Conservation (phyloP, 768 basidiomycete species). For the Pulveroboletus sp. region DNA sequence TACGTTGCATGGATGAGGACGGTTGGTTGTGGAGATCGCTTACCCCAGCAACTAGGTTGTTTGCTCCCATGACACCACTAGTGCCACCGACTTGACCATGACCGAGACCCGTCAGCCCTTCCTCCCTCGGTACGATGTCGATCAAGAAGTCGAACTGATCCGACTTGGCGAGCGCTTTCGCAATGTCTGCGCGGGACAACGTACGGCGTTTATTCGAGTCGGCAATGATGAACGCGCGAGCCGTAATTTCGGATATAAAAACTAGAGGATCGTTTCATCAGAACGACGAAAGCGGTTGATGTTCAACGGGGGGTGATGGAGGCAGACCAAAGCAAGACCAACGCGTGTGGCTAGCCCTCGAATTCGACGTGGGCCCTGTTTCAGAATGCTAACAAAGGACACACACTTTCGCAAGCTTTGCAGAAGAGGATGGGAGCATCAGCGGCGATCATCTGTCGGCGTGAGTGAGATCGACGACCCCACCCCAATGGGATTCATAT, state of each 20-base stretch:
- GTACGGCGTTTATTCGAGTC: slow-evolving; percentile 97
- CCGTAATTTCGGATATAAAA: slow-evolving; percentile 96
- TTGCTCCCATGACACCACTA: slow-evolving; percentile 8
- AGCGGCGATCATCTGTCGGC: slow-evolving; percentile 88
- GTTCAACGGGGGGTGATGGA: no score
- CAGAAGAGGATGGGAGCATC: slow-evolving; percentile 96
- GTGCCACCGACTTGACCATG: slow-evolving; percentile 5
- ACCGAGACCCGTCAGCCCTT: slow-evolving; percentile 33
- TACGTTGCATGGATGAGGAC: neutral
- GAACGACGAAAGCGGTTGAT: neutral
- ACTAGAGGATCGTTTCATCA: slow-evolving; percentile 43
- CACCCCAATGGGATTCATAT: slow-evolving; percentile 18
- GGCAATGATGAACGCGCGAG: slow-evolving; percentile 91
- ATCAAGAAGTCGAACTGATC: slow-evolving; percentile 98
- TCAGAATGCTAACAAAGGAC: neutral
- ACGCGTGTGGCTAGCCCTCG: slow-evolving; percentile 2
- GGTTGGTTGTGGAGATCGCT: neutral
- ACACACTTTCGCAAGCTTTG: slow-evolving; percentile 97
- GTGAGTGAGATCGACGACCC: slow-evolving; percentile 1
- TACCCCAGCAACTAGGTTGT: slow-evolving; percentile 24
- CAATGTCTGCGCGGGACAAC: slow-evolving; percentile 88
- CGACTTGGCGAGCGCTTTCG: slow-evolving; percentile 85
- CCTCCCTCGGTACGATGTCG: slow-evolving; percentile 91
- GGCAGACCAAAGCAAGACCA: neutral
- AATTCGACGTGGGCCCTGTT: neutral